Conservation (phyloP, 768 basidiomycete genomes). For the Phlebiopsis flavidoalba region DNA sequence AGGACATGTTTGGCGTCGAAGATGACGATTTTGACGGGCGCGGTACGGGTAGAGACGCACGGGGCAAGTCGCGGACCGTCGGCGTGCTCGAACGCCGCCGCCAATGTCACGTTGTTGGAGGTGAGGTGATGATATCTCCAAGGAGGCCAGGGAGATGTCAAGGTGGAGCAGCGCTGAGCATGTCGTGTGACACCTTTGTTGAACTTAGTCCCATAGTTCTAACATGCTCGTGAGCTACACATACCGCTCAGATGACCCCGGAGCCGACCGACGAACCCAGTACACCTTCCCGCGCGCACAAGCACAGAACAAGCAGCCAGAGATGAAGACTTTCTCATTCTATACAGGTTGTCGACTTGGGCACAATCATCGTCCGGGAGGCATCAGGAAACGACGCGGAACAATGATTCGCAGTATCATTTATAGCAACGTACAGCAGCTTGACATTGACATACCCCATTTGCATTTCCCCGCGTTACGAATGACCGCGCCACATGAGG, state of each 20-base stretch:
- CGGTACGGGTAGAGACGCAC: constrained; percentile 32
- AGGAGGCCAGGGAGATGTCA: constrained; percentile 69
- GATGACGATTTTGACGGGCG: constrained; percentile 32
- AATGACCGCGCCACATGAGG: neutral
- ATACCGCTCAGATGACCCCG: constrained; percentile 85
- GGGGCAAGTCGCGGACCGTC: constrained; percentile 50
- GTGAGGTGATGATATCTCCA: constrained; percentile 84
- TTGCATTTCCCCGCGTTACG: neutral
- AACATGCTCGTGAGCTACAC: constrained; percentile 94
- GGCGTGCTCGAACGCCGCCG: constrained; percentile 85
- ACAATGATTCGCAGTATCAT: neutral
- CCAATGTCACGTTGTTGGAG: constrained; percentile 83
- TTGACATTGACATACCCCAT: neutral
- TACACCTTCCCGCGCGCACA: constrained; percentile 29
- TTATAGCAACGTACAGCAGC: neutral
- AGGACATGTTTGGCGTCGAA: constrained; percentile 63
- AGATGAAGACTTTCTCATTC: constrained; percentile 87
- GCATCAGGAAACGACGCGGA: constrained; percentile 5
- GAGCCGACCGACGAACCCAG: constrained; percentile 54
- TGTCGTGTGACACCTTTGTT: neutral
- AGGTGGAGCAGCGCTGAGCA: constrained; percentile 39
- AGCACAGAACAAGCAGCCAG: constrained; percentile 44
- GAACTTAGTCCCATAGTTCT: constrained; percentile 49
- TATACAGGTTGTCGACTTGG: constrained; percentile 81
- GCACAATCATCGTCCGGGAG: constrained; percentile 23